Conservation (phyloP, 495 filamentous ascomycete species). For the Hypomontagnella monticulosa region DNA sequence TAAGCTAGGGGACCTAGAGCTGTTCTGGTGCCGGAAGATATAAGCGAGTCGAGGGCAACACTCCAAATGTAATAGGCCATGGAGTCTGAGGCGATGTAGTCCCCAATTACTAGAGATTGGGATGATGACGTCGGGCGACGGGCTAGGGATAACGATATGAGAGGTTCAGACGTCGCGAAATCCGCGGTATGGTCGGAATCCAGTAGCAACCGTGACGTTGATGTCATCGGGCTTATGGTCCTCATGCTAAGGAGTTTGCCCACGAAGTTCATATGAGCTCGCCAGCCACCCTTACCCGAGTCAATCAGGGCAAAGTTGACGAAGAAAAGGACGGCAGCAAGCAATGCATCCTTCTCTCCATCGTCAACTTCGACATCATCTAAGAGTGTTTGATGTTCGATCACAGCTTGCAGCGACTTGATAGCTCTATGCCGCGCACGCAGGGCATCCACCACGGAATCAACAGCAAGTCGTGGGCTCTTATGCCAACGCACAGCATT, state of each 20-base stretch:
- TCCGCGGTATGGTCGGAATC: background rate
- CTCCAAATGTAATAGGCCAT: constrained; percentile 52
- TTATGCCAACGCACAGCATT: constrained; percentile 40
- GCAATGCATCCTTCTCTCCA: constrained; percentile 52
- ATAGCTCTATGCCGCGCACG: constrained; percentile 60
- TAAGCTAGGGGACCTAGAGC: constrained; percentile 16
- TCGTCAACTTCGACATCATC: constrained; percentile 32
- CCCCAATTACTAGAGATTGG: constrained; percentile 34
- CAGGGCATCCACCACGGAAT: constrained; percentile 59
- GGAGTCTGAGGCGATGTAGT: constrained; percentile 55
- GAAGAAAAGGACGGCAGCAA: constrained; percentile 64
- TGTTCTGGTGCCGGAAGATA: constrained; percentile 47
- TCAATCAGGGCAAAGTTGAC: constrained; percentile 68
- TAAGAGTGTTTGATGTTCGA: constrained; percentile 23
- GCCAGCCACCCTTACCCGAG: constrained; percentile 64
- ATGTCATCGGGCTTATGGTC: background rate
- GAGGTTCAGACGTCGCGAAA: constrained; percentile 23
- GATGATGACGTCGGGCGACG: constrained; percentile 2
- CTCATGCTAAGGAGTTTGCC: constrained; percentile 51
- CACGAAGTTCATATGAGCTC: constrained; percentile 62
- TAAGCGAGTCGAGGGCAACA: constrained; percentile 47
- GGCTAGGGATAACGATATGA: constrained; percentile 10
- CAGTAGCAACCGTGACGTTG: background rate
- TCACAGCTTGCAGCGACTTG: constrained; percentile 50
- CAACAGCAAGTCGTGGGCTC: constrained; percentile 8